A percentile compares a stretch with the other conserved stretches of the same genome.
Conservation (phyloP, 306 rosid genomes). For the Acacia confusa region DNA sequence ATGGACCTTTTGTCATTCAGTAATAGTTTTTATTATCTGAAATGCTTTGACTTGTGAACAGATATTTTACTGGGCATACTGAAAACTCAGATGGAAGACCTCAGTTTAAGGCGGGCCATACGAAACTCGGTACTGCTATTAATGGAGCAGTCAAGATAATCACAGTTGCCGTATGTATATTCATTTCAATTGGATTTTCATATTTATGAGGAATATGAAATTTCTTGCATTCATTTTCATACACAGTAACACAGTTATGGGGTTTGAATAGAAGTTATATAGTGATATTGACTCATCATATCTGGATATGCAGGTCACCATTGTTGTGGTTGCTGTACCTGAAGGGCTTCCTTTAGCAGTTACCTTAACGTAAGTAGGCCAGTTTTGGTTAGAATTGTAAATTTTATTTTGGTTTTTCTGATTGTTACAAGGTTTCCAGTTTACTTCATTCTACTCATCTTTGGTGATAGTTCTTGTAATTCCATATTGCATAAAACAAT, state of each 20-base stretch:
- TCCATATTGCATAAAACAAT: not conserved
- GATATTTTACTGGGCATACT: constrained; percentile 83
- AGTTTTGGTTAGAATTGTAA: constrained; percentile 4
- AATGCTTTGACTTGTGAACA: constrained; percentile 34
- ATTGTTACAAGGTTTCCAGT: not conserved
- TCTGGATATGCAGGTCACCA: constrained; percentile 66
- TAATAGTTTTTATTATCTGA: not conserved
- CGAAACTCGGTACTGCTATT: constrained; percentile 63
- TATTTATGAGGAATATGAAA: constrained; percentile 1
- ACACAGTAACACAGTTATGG: not conserved
- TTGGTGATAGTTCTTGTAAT: constrained; percentile 1
- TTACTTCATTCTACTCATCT: not conserved
- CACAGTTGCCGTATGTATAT: constrained; percentile 76
- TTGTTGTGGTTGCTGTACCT: constrained; percentile 96
- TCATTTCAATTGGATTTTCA: not conserved
- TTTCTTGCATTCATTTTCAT: constrained; percentile 1
- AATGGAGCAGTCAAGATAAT: constrained; percentile 78
- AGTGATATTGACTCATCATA: constrained; percentile 17
- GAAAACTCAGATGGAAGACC: constrained; percentile 44
- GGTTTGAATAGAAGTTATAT: not conserved
- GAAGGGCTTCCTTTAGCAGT: constrained; percentile 97
- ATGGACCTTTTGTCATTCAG: constrained; percentile 7
- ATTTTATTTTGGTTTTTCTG: not conserved
- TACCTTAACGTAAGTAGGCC: constrained; percentile 77
- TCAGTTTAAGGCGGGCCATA: constrained; percentile 63